Conservation (phyloP, 2,329 filamentous ascomycete species). For the Xylaria polymorpha region DNA sequence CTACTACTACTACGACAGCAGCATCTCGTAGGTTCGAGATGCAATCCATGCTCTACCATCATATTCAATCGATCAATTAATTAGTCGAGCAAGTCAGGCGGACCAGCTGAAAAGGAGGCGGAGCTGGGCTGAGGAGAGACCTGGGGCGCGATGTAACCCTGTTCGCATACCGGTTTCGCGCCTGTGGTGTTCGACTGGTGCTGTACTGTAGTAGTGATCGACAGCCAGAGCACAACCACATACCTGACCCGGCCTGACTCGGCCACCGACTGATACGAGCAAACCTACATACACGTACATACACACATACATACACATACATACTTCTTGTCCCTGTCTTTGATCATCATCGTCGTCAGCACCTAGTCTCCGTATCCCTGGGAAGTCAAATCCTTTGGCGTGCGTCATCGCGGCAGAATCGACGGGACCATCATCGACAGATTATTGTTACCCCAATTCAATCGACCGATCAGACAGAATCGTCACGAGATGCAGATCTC, state of each 20-base stretch:
- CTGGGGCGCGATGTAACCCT: slow-evolving; percentile 24
- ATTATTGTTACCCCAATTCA: slow-evolving; percentile 3
- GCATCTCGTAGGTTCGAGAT: slow-evolving; percentile 2
- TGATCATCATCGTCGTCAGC: slow-evolving; percentile 15
- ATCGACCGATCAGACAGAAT: slow-evolving; percentile 9
- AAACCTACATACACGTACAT: background rate
- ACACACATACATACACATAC: too few species aligned
- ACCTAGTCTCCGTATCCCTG: slow-evolving; percentile 9
- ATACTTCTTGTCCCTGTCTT: too few species aligned
- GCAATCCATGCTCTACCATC: slow-evolving; percentile 4
- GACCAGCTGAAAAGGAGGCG: slow-evolving; percentile 37
- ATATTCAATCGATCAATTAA: slow-evolving; percentile 11
- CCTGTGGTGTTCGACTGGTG: slow-evolving; percentile 7
- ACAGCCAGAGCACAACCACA: slow-evolving; percentile 18
- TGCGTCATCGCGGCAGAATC: slow-evolving; percentile 8
- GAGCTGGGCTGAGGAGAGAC: slow-evolving; percentile 34
- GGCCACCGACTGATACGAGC: slow-evolving; percentile 39
- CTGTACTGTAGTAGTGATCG: slow-evolving; percentile 17
- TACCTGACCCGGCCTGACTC: slow-evolving; percentile 28
- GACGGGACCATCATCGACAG: background rate
- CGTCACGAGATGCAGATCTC: slow-evolving; percentile 20
- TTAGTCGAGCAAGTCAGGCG: slow-evolving; percentile 27
- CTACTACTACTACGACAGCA: slow-evolving; percentile 13
- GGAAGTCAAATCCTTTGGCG: slow-evolving; percentile 19
- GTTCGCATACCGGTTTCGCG: slow-evolving; percentile 33